Evolutionary conservation across 2,329 filamentous ascomycete genomes (phyloP).

Genomic region (Pseudopithomyces maydicus): DNA sequence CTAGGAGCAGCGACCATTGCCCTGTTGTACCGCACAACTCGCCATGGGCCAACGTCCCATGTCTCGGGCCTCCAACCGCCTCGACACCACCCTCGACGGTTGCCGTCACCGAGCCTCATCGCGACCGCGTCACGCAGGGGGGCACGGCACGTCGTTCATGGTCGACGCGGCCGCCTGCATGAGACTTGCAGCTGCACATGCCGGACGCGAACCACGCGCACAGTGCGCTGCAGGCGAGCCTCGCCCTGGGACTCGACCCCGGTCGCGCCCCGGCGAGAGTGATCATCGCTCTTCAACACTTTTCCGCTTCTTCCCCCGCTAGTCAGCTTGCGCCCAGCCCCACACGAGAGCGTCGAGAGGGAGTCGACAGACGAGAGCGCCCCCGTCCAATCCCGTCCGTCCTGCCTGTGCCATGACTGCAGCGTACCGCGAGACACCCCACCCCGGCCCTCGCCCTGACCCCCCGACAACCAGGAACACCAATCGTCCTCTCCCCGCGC

Average conservation of each 20-base stretch:
- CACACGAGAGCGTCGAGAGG: neutral
- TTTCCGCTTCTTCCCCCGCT: neutral
- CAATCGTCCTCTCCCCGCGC: neutral
- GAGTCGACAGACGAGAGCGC: neutral
- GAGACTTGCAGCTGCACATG: constrained; percentile 26
- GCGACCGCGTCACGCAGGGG: neutral
- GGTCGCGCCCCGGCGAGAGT: neutral
- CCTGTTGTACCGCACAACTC: neutral
- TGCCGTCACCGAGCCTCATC: neutral
- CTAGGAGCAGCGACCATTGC: neutral
- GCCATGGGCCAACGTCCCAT: no score
- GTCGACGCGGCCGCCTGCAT: constrained; percentile 26
- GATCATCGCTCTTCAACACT: neutral
- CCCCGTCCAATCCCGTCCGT: neutral
- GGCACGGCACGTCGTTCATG: constrained; percentile 6
- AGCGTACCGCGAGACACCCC: neutral
- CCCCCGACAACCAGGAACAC: neutral
- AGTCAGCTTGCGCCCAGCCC: neutral
- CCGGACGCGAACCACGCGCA: constrained; percentile 16
- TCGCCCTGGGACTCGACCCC: neutral
- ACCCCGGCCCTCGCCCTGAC: neutral
- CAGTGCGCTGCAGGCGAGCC: constrained; percentile 6
- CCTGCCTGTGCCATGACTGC: neutral
- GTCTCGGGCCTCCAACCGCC: no score
- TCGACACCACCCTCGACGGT: neutral